Conservation (phyloP, 2,329 filamentous ascomycete species). For the Clarireedia paspali region DNA sequence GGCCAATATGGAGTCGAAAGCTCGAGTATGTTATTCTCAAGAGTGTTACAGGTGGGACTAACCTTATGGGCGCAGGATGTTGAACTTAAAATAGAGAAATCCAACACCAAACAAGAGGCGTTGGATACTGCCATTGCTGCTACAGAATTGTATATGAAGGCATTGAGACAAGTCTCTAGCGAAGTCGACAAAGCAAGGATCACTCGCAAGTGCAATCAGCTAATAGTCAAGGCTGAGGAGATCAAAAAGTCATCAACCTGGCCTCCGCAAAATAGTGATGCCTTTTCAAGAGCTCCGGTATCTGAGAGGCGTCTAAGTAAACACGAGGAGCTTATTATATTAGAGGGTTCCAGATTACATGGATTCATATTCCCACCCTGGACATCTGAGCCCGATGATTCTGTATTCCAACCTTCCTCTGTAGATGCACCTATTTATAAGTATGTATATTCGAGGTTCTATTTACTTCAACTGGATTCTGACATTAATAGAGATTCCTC, state of each 20-base stretch:
- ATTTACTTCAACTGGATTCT: conserved; percentile 6
- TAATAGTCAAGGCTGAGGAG: conserved; percentile 65
- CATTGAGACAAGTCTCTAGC: conserved; percentile 52
- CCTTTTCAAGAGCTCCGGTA: conserved; percentile 29
- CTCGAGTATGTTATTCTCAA: conserved; percentile 30
- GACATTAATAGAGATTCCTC: conserved; percentile 53
- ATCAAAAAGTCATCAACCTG: conserved; percentile 49
- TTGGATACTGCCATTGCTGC: conserved; percentile 69
- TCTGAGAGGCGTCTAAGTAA: conserved; percentile 56
- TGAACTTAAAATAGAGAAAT: conserved; percentile 43
- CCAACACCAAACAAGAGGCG: conserved; percentile 52
- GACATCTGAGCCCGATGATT: conserved; percentile 52
- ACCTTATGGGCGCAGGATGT: conserved; percentile 37
- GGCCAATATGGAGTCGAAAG: conserved; percentile 38
- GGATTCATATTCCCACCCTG: conserved; percentile 81
- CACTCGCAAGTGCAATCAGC: conserved; percentile 57
- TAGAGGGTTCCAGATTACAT: conserved; percentile 72
- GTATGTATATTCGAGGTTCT: conserved; percentile 33
- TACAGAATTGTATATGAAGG: conserved; percentile 75
- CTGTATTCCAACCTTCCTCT: conserved; percentile 50
- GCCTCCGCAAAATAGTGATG: conserved; percentile 17
- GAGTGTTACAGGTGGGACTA: conserved; percentile 11
- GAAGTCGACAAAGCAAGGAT: conserved; percentile 59
- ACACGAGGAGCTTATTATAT: conserved; percentile 67
- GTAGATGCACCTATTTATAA: conserved; percentile 47